Conservation (phyloP, 1,139 yeast species). For the Debaryomyces robertsiae region DNA sequence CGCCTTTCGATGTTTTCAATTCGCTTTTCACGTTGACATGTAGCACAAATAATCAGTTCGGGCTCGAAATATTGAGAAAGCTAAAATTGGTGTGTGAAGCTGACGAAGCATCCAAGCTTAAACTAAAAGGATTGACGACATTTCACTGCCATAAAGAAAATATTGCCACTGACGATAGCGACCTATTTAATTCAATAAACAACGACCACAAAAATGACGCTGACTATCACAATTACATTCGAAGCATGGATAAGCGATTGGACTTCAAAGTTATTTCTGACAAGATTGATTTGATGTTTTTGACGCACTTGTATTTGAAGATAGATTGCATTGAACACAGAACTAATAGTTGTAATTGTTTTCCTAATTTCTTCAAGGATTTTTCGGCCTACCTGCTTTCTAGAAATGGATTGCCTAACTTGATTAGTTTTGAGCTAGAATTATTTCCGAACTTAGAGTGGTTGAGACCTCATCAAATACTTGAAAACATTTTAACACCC, state of each 20-base stretch:
- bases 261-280: conserved; percentile 24
- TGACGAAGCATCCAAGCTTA: conserved; percentile 26
- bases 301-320: conserved; percentile 31
- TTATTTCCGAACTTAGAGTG: conserved; percentile 41
- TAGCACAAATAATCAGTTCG: conserved; percentile 35
- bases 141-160: conserved; percentile 38
- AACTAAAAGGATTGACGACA: conserved; percentile 33
- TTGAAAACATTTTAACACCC: conserved; percentile 36
- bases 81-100: conserved; percentile 25
- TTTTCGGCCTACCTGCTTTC: conserved; percentile 24
- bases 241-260: conserved; percentile 24
- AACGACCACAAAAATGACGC: conserved; percentile 10
- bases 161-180: conserved; percentile 12
- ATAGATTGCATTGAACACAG: conserved; percentile 38
- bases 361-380: conserved; percentile 33
- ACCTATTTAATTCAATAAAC: conserved; percentile 3
- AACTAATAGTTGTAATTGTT: conserved; percentile 31
- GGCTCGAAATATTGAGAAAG: conserved; percentile 30
- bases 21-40: conserved; percentile 36
- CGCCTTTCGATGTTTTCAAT: conserved; percentile 27
- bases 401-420: conserved; percentile 35
- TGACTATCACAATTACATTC: conserved; percentile 17
- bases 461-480: conserved; percentile 41
- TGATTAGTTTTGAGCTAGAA: conserved; percentile 34
- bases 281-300: conserved; percentile 29